Conservation (phyloP, 306 rosid genomes). For the Corylus americana region DNA sequence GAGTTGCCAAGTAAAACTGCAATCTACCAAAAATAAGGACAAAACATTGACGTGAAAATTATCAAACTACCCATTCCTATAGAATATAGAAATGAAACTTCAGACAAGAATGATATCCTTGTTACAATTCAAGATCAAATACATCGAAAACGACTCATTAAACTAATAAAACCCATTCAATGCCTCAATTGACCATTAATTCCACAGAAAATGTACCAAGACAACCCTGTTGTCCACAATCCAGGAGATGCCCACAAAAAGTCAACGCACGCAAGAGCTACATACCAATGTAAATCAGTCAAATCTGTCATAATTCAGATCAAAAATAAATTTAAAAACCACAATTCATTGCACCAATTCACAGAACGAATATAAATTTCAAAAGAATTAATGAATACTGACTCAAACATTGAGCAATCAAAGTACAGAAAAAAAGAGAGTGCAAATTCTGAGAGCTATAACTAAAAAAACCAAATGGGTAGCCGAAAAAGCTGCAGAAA, state of each 20-base stretch:
- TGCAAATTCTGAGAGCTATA: neutral
- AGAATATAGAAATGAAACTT: slow-evolving; percentile 1
- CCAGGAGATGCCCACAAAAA: neutral
- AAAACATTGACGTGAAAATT: neutral
- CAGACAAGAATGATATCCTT: neutral
- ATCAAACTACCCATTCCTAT: neutral
- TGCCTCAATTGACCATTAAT: neutral
- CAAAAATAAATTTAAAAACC: slow-evolving; percentile 17
- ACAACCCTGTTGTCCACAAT: neutral
- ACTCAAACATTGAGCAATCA: neutral
- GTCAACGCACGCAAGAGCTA: neutral
- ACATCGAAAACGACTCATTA: slow-evolving; percentile 5
- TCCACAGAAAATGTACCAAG: neutral
- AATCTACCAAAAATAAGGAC: neutral
- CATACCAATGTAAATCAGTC: neutral
- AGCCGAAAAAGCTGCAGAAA: slow-evolving; percentile 10
- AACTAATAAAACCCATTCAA: slow-evolving; percentile 2
- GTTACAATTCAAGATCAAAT: neutral
- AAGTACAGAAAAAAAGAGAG: neutral
- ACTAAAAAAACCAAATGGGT: slow-evolving; percentile 8
- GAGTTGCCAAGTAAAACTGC: neutral
- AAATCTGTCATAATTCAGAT: slow-evolving; percentile 9
- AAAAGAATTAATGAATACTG: neutral
- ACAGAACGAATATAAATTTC: neutral
- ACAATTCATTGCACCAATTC: slow-evolving; percentile 1